Evolutionary conservation across 805 yeast species (phyloP).

Genomic region (Novakomyces olei): DNA sequence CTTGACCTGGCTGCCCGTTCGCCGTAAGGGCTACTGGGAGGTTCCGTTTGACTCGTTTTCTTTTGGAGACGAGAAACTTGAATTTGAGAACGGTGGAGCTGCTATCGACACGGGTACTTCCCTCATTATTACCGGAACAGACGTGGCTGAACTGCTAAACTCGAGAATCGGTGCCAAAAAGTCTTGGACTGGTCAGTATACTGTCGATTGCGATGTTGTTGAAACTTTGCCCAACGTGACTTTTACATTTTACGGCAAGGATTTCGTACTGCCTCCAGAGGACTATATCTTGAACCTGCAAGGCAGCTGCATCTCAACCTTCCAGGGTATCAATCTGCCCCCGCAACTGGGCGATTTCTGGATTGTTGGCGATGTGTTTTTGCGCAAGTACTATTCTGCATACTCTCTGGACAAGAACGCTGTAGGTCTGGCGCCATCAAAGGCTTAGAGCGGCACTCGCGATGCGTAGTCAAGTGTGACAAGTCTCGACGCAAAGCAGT

Average conservation of each 20-base stretch:
- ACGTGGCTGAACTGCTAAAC: conserved; percentile 85
- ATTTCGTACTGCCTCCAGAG: conserved; percentile 70
- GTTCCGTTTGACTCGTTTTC: conserved; percentile 79
- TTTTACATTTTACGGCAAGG: conserved; percentile 69
- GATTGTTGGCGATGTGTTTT: conserved; percentile 90
- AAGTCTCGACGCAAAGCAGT: too few relatives aligned
- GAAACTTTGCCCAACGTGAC: conserved; percentile 77
- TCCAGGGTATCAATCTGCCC: conserved; percentile 95
- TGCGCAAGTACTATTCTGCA: conserved; percentile 82
- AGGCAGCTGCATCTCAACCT: conserved; percentile 88
- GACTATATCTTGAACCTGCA: conserved; percentile 88
- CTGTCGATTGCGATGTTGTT: conserved; percentile 73
- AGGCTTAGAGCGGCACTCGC: too few relatives aligned
- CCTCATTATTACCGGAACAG: conserved; percentile 80
- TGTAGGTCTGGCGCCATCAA: conserved; percentile 96
- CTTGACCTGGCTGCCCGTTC: conserved; percentile 86
- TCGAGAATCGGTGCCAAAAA: conserved; percentile 92
- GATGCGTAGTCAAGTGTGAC: too few relatives aligned
- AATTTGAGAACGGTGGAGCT: conserved; percentile 67
- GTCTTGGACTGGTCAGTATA: conserved; percentile 94
- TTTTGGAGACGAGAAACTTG: conserved; percentile 79
- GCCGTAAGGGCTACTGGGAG: conserved; percentile 99
- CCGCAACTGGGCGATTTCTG: conserved; percentile 93
- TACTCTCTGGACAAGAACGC: conserved; percentile 80
- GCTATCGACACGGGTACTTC: conserved; percentile 98